Percentiles rank a stretch among this genome's conserved stretches.
Conservation (phyloP, 208 protist genomes). For the Leishmania martiniquensis region DNA sequence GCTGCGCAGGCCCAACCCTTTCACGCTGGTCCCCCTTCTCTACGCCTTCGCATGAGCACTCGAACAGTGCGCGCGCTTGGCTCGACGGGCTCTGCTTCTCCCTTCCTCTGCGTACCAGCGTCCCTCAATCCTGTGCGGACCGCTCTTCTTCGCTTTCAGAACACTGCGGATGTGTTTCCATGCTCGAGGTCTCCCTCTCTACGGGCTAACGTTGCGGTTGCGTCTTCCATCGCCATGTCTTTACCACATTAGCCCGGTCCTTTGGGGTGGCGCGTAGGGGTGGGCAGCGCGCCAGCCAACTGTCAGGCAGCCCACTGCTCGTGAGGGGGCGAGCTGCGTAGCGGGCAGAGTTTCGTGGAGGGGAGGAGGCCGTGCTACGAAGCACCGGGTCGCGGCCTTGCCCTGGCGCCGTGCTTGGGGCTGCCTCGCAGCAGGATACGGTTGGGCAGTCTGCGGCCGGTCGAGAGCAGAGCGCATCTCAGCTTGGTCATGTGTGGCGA, state of each 20-base stretch:
- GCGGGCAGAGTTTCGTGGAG: too few relatives aligned
- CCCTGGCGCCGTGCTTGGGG: too few relatives aligned
- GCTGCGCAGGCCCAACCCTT: not conserved
- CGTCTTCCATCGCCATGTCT: too few relatives aligned
- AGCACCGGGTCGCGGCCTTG: too few relatives aligned
- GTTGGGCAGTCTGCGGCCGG: not conserved
- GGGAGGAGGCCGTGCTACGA: too few relatives aligned
- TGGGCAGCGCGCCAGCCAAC: too few relatives aligned
- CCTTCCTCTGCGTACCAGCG: not conserved
- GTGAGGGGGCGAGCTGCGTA: too few relatives aligned
- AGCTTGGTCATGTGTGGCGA: not conserved
- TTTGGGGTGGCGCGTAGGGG: too few relatives aligned
- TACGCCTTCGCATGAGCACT: not conserved
- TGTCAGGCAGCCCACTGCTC: too few relatives aligned
- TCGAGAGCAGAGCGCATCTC: not conserved
- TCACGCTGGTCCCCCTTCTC: not conserved
- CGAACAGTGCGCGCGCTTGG: not conserved
- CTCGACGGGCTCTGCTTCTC: not conserved
- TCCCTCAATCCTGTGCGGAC: not conserved
- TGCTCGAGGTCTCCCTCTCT: not conserved
- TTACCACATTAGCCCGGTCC: too few relatives aligned
- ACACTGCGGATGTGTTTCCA: not conserved
- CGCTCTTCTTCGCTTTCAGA: not conserved
- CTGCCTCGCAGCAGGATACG: too few relatives aligned
- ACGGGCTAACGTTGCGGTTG: not conserved